Evolutionary conservation across 2,329 filamentous ascomycete species (phyloP), one percentile per base, ranked within the genome.

Genomic region (Microcera coccophila): DNA sequence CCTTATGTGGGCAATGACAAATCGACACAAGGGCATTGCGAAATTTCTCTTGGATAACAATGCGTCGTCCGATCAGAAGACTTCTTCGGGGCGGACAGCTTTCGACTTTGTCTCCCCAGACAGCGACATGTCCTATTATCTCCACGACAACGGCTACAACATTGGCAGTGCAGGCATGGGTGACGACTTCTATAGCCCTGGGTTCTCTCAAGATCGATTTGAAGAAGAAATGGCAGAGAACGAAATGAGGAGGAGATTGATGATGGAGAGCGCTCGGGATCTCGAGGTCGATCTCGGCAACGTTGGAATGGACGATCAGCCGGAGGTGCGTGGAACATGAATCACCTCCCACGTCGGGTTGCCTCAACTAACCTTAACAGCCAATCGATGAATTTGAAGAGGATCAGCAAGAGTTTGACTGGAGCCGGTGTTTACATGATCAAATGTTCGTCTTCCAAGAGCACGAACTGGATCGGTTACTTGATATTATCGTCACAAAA

Each of bases 401-500:
- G 58, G 90, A 96, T 44, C 81, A 84, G 43, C 90, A 94, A 59
- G 93, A 97, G 51, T 98, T 98, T 59, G 85, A 96, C 47, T 98
- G 93, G 93, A 86, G 86, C 50, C 79, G 87, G 56, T 98, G 93
- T 65, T 74, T 95, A 37, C 89, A 96, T 62, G 93, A 98, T 63
- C 93, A 98, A 64, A 98, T 98, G 93, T 98, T 98, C 63, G 93
- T 98, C 28, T 98, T 98, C 63, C 93, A 98, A 64, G 91, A 97
- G 55, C 85, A 81, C 62, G 91, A 98, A 61, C 77, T 98, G 39
- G 86, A 91, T 45, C 83, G 85, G 45, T 96, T 98, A 58, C 77
- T 98, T 53, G 87, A 95, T 62, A 93, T 97, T 42, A 83, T 97
- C 62, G 95, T 98, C 61, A 97, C 91, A 48, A 91, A 93, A 59